Conservation (phyloP, 441 rosid genomes). For the Gossypium gossypioides region DNA sequence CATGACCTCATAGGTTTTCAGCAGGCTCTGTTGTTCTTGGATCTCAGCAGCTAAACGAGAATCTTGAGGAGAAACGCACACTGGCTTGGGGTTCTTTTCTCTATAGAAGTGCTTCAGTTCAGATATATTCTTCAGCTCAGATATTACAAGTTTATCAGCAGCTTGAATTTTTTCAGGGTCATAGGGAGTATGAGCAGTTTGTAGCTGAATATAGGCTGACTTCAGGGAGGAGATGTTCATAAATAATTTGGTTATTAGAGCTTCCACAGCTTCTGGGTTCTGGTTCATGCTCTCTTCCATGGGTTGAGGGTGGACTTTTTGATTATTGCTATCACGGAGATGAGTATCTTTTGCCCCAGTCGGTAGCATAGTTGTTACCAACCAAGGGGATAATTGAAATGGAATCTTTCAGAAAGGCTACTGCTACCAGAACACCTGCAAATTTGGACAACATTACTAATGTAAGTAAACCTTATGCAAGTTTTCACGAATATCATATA, state of each 20-base stretch:
- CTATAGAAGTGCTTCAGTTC: slow-evolving; percentile 80
- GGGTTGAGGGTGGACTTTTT: slow-evolving; percentile 91
- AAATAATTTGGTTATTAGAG: slow-evolving; percentile 68
- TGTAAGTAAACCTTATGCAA: neutral
- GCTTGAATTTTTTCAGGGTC: slow-evolving; percentile 90
- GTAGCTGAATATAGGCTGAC: slow-evolving; percentile 86
- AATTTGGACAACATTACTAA: slow-evolving; percentile 9
- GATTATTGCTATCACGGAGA: slow-evolving; percentile 74
- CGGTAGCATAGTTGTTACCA: slow-evolving; percentile 74
- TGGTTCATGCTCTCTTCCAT: slow-evolving; percentile 80
- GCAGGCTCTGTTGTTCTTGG: slow-evolving; percentile 87
- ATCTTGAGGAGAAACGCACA: slow-evolving; percentile 72
- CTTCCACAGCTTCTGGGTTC: slow-evolving; percentile 77
- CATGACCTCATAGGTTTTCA: slow-evolving; percentile 95
- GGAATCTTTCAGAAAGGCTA: slow-evolving; percentile 16
- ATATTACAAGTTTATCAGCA: slow-evolving; percentile 74
- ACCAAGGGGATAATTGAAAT: slow-evolving; percentile 20
- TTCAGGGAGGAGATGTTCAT: slow-evolving; percentile 76
- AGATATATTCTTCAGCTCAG: slow-evolving; percentile 72
- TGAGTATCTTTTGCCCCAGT: slow-evolving; percentile 79
- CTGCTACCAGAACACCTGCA: slow-evolving; percentile 24
- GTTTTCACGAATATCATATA: neutral
- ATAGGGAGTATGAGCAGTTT: slow-evolving; percentile 88
- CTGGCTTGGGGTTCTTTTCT: slow-evolving; percentile 76
- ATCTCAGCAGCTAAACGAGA: slow-evolving; percentile 96